phyloP scores from a whole-genome alignment of 495 filamentous ascomycete genomes.

The Mycothermus thermophilus region DNA sequence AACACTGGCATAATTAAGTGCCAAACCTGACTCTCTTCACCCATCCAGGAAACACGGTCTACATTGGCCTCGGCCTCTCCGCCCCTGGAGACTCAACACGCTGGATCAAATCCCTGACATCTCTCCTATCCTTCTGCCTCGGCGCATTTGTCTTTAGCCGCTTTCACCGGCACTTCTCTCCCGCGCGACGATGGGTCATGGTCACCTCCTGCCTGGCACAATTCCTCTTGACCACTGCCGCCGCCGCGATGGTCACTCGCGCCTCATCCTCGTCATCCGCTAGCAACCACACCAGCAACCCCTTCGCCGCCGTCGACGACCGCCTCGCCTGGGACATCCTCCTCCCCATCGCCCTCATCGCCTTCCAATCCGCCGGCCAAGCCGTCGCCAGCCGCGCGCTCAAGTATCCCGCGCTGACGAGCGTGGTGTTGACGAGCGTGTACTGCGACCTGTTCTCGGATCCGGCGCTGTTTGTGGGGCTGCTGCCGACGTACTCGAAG shows the following conservation, averaged over 20 bases:
- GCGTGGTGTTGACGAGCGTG: conserved; percentile 57
- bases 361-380: conserved; percentile 59
- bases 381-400: conserved; percentile 54
- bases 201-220: conserved; percentile 47
- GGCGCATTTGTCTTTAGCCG: conserved; percentile 50
- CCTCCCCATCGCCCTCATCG: conserved; percentile 46
- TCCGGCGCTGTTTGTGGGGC: conserved; percentile 35
- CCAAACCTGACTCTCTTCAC: neutral
- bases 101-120: conserved; percentile 53
- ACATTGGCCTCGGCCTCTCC: conserved; percentile 52
- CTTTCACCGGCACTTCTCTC: conserved; percentile 44
- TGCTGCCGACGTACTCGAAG: no score
- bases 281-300: no score
- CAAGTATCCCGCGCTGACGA: conserved; percentile 46
- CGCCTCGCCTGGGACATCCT: conserved; percentile 42
- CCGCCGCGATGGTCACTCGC: conserved; percentile 44
- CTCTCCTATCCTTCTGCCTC: conserved; percentile 51
- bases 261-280: conserved; percentile 19
- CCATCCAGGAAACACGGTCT: conserved; percentile 50
- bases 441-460: conserved; percentile 61
- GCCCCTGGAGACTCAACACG: conserved; percentile 38
- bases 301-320: conserved; percentile 25
- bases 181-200: conserved; percentile 47
- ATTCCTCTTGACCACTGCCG: conserved; percentile 34
- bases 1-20: neutral